Evolutionary conservation across 148 eudicot genomes (phyloP), one percentile per base, ranked within the genome.

Genomic region (Gaultheria prostrata): DNA sequence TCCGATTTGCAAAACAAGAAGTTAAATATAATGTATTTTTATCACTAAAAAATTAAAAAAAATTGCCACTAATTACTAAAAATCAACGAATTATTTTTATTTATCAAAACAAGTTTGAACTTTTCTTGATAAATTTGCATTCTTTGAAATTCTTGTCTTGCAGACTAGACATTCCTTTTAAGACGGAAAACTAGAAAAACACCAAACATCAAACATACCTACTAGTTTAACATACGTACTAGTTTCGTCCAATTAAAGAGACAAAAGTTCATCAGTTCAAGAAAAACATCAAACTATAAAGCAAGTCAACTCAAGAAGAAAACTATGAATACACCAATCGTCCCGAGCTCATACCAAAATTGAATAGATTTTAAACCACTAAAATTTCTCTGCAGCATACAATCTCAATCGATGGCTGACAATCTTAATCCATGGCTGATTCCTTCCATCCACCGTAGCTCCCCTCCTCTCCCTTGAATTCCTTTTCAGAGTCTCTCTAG

Each of bases 391-490:
- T 20, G 84, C 43, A 53, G 76, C 15, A 83, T 65, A 46, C 28
- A n/a, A n/a, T n/a, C n/a, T n/a, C n/a, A n/a, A n/a, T n/a, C n/a
- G n/a, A n/a, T n/a, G n/a, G n/a, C n/a, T n/a, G n/a, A n/a, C n/a
- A 69, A 82, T 74, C 88, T 83, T 83, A 84, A 11, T 89, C 84
- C 79, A 54, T 50, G n/a, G n/a, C n/a, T n/a, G n/a, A n/a, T n/a
- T n/a, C n/a, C n/a, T n/a, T n/a, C n/a, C n/a, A n/a, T 82, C 98
- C 97, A 53, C 98, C 95, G 51, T 80, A 50, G 78, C 26, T 71
- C 85, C 89, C 89, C 83, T 90, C 88, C 86, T 88, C 94, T 26
- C 73, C 90, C 21, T 82, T 83, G 53, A 65, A 77, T 69, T 24
- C 93, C 39, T 88, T 85, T 80, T 83, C 82, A 80, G 70, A 74